Evolutionary conservation across 352 stramenopile species (phyloP).

Genomic region (Pythium aphanidermatum): DNA sequence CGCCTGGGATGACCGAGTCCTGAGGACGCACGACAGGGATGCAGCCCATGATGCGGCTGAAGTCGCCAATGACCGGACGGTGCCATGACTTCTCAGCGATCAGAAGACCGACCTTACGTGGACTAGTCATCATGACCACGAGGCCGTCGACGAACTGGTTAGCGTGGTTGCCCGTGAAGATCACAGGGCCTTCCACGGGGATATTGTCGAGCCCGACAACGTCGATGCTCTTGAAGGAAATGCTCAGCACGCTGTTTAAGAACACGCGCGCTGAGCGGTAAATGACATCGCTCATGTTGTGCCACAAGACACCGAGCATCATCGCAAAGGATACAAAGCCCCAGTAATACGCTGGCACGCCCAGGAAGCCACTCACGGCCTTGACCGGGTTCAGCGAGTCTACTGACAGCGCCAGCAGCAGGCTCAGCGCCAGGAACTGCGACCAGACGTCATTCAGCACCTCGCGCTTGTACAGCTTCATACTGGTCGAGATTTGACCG

Average conservation of each 20-base stretch:
- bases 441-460: conserved; percentile 81
- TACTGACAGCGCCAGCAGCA: conserved; percentile 75
- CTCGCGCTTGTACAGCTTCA: conserved; percentile 75
- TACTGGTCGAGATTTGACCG: conserved; percentile 6
- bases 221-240: conserved; percentile 98
- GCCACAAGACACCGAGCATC: conserved; percentile 63
- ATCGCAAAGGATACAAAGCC: conserved; percentile 50
- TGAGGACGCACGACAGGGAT: conserved; percentile 97
- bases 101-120: conserved; percentile 94
- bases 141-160: conserved; percentile 99
- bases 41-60: conserved; percentile 92
- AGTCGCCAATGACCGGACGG: conserved; percentile 90
- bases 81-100: conserved; percentile 97
- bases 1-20: conserved; percentile 75
- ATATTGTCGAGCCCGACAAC: conserved; percentile 96
- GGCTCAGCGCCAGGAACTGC: conserved; percentile 68
- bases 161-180: conserved; percentile 97
- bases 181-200: conserved; percentile 93
- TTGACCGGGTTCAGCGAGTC: conserved; percentile 88
- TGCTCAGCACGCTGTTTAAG: conserved; percentile 96
- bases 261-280: conserved; percentile 88
- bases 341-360: conserved; percentile 64
- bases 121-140: conserved; percentile 93
- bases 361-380: conserved; percentile 66
- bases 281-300: conserved; percentile 75